Conservation (phyloP, 2,329 filamentous ascomycete genomes). For the Diplocarpon rosae region DNA sequence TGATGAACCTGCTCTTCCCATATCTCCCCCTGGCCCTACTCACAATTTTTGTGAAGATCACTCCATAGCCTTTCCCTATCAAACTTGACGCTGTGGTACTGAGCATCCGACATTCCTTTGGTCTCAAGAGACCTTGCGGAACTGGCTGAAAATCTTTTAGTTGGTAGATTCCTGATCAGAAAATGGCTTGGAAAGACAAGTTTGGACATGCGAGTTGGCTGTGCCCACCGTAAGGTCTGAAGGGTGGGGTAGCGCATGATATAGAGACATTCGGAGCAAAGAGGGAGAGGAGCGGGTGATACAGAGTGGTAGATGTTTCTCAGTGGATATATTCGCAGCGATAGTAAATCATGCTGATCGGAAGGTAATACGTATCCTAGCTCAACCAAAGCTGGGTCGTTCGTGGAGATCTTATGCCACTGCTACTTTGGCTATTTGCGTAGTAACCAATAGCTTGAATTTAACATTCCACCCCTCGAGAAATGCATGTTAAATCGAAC, state of each 20-base stretch:
- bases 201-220: neutral
- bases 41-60: conserved; percentile 53
- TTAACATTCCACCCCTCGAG: too few species aligned
- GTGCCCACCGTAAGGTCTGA: neutral
- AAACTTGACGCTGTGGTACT: conserved; percentile 43
- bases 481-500: too few species aligned
- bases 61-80: conserved; percentile 49
- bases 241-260: too few species aligned
- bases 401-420: too few species aligned
- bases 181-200: neutral
- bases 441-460: too few species aligned
- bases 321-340: too few species aligned
- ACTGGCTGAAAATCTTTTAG: conserved; percentile 13
- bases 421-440: neutral
- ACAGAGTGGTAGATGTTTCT: too few species aligned
- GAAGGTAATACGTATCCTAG: too few species aligned
- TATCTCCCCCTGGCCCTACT: conserved; percentile 53
- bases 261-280: too few species aligned
- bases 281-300: too few species aligned
- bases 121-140: conserved; percentile 13
- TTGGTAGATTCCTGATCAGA: neutral
- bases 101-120: conserved; percentile 34
- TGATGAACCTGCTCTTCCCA: conserved; percentile 51
- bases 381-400: too few species aligned
- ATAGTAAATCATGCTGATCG: too few species aligned